A percentile compares a stretch with the other conserved stretches of the same genome.
Conservation (phyloP, 2,329 filamentous ascomycete genomes). For the Metarhizium rileyi region DNA sequence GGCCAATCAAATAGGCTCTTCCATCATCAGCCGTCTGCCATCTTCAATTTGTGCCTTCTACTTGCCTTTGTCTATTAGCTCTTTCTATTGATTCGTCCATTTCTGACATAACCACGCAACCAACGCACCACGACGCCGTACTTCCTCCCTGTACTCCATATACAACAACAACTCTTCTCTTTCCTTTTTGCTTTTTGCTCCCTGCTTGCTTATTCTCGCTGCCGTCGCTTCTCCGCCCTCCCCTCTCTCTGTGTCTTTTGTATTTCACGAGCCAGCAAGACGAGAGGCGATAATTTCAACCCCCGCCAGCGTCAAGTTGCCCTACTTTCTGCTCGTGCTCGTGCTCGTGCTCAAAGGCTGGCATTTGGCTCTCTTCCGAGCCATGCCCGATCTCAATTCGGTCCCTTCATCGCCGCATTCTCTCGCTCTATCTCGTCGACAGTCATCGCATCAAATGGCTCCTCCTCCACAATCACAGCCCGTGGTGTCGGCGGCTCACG, state of each 20-base stretch:
- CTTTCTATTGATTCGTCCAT: background rate
- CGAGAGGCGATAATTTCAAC: background rate
- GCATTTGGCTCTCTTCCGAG: constrained; percentile 4
- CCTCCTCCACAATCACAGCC: constrained; percentile 26
- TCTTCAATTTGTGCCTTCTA: too few species aligned
- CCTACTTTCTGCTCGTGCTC: background rate
- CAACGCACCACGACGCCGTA: constrained; percentile 8
- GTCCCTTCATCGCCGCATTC: constrained; percentile 41
- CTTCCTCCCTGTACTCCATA: background rate
- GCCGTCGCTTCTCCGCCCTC: too few species aligned
- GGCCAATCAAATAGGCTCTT: too few species aligned
- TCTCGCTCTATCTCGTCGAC: constrained; percentile 29
- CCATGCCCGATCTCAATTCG: constrained; percentile 47
- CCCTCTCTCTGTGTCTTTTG: background rate
- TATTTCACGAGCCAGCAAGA: too few species aligned
- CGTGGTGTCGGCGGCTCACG: constrained; percentile 9
- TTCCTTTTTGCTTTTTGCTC: background rate
- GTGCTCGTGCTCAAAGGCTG: constrained; percentile 3
- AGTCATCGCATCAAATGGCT: constrained; percentile 35
- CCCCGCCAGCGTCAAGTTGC: background rate
- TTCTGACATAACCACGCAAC: constrained; percentile 2
- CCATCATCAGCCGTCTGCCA: too few species aligned
- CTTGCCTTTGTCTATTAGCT: background rate
- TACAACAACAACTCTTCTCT: background rate
- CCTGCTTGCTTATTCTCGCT: too few species aligned